A percentile compares a stretch with the other conserved stretches of the same genome.
Conservation (phyloP, 345 rosid genomes). For the Lagerstroemia speciosa region DNA sequence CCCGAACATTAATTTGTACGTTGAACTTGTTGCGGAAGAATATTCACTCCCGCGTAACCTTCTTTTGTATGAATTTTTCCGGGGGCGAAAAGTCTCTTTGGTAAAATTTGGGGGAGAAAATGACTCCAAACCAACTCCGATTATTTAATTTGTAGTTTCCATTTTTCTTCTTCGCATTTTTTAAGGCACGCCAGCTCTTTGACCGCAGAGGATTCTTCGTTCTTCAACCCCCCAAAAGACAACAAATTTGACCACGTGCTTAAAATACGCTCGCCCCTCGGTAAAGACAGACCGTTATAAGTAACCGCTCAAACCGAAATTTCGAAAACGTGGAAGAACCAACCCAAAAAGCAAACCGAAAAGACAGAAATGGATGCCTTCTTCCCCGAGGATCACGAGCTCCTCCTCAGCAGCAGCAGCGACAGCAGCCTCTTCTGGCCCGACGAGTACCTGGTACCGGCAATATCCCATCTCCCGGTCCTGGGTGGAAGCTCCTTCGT, state of each 20-base stretch:
- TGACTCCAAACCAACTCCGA: background rate
- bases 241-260: constrained; percentile 15
- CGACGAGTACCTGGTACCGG: background rate
- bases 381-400: constrained; percentile 5
- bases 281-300: constrained; percentile 4
- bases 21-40: too few species aligned
- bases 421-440: constrained; percentile 21
- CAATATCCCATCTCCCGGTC: background rate
- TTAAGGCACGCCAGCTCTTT: background rate
- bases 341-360: background rate
- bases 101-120: background rate
- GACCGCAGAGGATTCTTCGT: constrained; percentile 8
- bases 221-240: background rate
- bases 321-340: constrained; percentile 1
- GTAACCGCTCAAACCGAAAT: constrained; percentile 2
- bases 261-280: background rate
- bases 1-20: too few species aligned
- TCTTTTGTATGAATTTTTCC: too few species aligned
- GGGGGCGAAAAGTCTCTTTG: too few species aligned
- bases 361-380: constrained; percentile 1
- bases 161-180: too few species aligned
- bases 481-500: constrained; percentile 34
- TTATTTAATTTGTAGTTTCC: too few species aligned
- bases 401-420: background rate
- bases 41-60: too few species aligned